A percentile compares a stretch with the other conserved stretches of the same genome.
Conservation (phyloP, 192 early-diverging fungal species). For the Coemansia sp. region DNA sequence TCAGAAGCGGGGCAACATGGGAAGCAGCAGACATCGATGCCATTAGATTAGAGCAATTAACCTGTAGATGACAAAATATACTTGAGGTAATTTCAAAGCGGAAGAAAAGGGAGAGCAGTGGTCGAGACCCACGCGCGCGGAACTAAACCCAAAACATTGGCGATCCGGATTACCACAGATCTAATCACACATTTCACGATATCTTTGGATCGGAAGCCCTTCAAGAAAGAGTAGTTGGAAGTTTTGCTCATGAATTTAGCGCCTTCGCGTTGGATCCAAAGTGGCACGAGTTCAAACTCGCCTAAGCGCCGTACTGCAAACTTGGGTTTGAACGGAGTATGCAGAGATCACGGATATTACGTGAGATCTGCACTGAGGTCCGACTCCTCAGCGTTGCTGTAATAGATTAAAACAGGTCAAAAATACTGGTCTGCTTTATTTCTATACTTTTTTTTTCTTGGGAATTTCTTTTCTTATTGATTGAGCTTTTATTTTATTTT, state of each 20-base stretch:
- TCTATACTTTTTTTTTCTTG: constrained; percentile 40
- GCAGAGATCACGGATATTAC: background rate
- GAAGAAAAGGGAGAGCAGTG: background rate
- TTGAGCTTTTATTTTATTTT: background rate
- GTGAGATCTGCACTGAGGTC: constrained; percentile 16
- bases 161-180: background rate
- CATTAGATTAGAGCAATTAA: constrained; percentile 12
- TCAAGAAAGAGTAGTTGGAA: background rate
- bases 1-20: background rate
- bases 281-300: background rate
- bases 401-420: constrained; percentile 55
- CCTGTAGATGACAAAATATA: background rate
- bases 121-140: background rate
- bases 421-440: constrained; percentile 33
- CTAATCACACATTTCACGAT: background rate
- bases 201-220: background rate
- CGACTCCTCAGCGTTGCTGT: constrained; percentile 40
- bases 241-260: background rate
- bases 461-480: background rate
- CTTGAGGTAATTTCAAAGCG: background rate
- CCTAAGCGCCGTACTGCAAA: background rate
- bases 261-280: background rate
- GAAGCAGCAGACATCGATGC: constrained; percentile 13
- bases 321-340: background rate
- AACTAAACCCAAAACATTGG: background rate